These are phyloP conservation scores for Furcasterigmium sp. DNA, from an alignment of 2,329 filamentous ascomycete genomes.

Conservation along the genomic window DNA sequence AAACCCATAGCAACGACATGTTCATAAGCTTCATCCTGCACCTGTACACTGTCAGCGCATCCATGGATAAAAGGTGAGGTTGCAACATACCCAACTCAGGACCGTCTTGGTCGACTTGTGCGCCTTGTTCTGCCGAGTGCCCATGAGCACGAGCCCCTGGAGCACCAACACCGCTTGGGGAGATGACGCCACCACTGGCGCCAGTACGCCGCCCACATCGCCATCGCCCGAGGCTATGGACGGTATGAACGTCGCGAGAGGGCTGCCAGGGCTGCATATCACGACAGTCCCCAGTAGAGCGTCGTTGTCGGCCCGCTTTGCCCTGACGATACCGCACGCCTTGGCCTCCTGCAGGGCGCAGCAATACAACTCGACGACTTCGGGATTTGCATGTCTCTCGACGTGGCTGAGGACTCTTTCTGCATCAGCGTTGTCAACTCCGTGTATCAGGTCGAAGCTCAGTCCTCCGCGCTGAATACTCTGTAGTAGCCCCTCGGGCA, in stretches of 20 bases:
- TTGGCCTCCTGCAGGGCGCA: conserved; percentile 66
- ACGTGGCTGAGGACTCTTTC: conserved; percentile 72
- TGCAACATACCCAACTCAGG: conserved; percentile 68
- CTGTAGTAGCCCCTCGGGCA: conserved; percentile 71
- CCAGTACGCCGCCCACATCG: conserved; percentile 69
- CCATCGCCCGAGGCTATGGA: conserved; percentile 54
- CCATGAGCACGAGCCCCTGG: conserved; percentile 75
- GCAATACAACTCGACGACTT: conserved; percentile 74
- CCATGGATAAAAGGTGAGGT: neutral
- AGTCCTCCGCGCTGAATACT: conserved; percentile 68
- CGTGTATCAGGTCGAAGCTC: conserved; percentile 79
- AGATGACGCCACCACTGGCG: conserved; percentile 67
- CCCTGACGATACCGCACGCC: conserved; percentile 76
- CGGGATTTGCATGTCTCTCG: conserved; percentile 66
- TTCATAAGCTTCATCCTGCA: conserved; percentile 66
- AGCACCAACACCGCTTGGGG: conserved; percentile 64
- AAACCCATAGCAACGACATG: conserved; percentile 76
- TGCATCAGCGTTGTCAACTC: conserved; percentile 68
- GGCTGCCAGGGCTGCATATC: conserved; percentile 66
- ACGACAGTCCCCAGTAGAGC: conserved; percentile 74
- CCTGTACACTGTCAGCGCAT: conserved; percentile 39
- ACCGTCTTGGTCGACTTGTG: conserved; percentile 69
- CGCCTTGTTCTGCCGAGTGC: conserved; percentile 75
- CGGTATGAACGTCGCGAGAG: conserved; percentile 65
- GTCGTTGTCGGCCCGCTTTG: conserved; percentile 63